Conservation (phyloP, 345 rosid genomes). For the Geranium brycei region DNA sequence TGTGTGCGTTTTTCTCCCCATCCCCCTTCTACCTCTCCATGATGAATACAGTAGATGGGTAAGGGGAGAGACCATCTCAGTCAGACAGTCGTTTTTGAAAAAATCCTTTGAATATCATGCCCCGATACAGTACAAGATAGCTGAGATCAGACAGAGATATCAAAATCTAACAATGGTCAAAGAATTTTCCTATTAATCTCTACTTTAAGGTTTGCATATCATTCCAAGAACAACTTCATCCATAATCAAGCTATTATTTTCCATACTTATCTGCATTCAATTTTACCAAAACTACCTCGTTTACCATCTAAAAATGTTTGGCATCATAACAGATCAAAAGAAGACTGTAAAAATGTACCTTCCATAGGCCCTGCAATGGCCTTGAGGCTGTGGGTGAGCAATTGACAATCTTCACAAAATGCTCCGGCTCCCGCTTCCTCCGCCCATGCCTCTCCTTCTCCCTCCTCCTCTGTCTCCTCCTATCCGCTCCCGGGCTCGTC, state of each 20-base stretch:
- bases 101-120: too few species aligned
- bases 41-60: background rate
- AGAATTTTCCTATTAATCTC: too few species aligned
- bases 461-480: conserved; percentile 71
- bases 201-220: too few species aligned
- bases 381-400: conserved; percentile 48
- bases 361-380: conserved; percentile 88
- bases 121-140: too few species aligned
- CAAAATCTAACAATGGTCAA: too few species aligned
- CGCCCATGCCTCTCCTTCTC: conserved; percentile 59
- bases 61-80: too few species aligned
- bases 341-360: conserved; percentile 28
- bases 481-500: conserved; percentile 50
- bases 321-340: background rate
- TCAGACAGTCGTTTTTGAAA: background rate
- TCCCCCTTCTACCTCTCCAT: background rate
- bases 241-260: background rate
- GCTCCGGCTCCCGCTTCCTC: conserved; percentile 69
- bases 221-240: background rate
- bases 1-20: background rate
- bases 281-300: too few species aligned
- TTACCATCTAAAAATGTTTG: background rate
- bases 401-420: conserved; percentile 61
- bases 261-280: background rate
- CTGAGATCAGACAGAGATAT: too few species aligned